Evolutionary conservation across 495 filamentous ascomycete genomes (phyloP).

Genomic region (Extremus antarcticus): DNA sequence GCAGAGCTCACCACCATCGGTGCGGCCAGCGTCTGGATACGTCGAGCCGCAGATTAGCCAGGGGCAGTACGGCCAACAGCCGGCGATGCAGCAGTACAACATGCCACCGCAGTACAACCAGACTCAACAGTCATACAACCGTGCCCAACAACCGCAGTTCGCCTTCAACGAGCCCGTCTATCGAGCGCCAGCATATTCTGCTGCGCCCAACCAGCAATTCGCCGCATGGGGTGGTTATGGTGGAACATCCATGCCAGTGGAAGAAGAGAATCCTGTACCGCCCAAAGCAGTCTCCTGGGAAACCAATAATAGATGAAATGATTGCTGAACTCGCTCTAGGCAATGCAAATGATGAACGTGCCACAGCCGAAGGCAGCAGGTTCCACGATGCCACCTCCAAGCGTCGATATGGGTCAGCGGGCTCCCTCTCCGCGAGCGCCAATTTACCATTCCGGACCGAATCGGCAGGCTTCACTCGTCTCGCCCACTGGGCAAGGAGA

Average conservation of each 20-base stretch:
- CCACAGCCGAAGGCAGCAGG: not conserved
- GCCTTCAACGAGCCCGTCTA: slow-evolving; percentile 1
- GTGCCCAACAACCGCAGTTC: not conserved
- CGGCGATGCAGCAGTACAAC: not conserved
- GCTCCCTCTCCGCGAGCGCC: not conserved
- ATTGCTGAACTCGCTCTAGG: slow-evolving; percentile 2
- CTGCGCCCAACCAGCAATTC: slow-evolving; percentile 14
- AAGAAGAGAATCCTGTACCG: slow-evolving; percentile 19
- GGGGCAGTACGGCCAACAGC: slow-evolving; percentile 2
- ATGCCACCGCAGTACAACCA: slow-evolving; percentile 1
- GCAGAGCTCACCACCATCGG: not conserved
- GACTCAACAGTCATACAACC: slow-evolving; percentile 5
- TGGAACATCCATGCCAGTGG: slow-evolving; percentile 5
- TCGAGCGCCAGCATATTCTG: not conserved
- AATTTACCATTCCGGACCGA: not conserved
- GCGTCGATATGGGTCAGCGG: too few species aligned
- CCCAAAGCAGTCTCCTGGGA: slow-evolving; percentile 11
- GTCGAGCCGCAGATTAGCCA: slow-evolving; percentile 1
- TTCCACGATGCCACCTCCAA: not conserved
- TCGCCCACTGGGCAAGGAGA: not conserved
- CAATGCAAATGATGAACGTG: not conserved
- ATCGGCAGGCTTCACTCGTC: not conserved
- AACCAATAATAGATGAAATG: not conserved
- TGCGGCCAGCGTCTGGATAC: not conserved
- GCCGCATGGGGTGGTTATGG: slow-evolving; percentile 16